These are phyloP conservation scores for Nicotiana paniculata DNA, from an alignment of 257 asterid species.

Conservation along the genomic window DNA sequence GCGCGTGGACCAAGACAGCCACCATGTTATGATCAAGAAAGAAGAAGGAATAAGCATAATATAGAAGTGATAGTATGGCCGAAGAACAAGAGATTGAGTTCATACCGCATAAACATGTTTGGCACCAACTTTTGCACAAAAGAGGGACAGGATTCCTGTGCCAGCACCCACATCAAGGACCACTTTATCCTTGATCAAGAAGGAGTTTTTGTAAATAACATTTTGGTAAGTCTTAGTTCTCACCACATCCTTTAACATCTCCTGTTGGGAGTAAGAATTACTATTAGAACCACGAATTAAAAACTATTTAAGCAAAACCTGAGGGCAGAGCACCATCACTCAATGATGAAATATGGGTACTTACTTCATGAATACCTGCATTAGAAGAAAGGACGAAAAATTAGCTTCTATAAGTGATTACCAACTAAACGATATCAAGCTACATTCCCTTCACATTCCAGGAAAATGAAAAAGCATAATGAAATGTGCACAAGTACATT, in stretches of 20 bases:
- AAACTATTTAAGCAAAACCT: neutral
- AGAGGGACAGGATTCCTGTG: conserved; percentile 90
- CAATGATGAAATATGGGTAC: conserved; percentile 21
- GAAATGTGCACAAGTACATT: neutral
- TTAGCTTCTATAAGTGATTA: conserved; percentile 7
- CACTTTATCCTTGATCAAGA: conserved; percentile 80
- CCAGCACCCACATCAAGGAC: conserved; percentile 99
- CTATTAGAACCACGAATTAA: neutral
- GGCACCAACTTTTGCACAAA: conserved; percentile 96
- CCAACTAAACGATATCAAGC: neutral
- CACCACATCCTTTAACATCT: conserved; percentile 85
- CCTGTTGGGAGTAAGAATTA: conserved; percentile 40
- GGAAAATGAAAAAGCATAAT: neutral
- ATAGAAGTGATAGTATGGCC: neutral
- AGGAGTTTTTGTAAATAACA: conserved; percentile 74
- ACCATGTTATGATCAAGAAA: neutral
- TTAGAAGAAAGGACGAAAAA: neutral
- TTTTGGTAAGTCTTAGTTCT: conserved; percentile 86
- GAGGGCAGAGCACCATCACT: neutral
- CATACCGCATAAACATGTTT: conserved; percentile 55
- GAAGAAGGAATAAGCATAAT: neutral
- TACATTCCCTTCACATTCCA: neutral
- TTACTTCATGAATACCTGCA: conserved; percentile 97
- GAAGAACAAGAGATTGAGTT: neutral
- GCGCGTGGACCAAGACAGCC: neutral